These are phyloP conservation scores for Huiozyma sinensis DNA, from an alignment of 805 yeast species.

Conservation along the genomic window DNA sequence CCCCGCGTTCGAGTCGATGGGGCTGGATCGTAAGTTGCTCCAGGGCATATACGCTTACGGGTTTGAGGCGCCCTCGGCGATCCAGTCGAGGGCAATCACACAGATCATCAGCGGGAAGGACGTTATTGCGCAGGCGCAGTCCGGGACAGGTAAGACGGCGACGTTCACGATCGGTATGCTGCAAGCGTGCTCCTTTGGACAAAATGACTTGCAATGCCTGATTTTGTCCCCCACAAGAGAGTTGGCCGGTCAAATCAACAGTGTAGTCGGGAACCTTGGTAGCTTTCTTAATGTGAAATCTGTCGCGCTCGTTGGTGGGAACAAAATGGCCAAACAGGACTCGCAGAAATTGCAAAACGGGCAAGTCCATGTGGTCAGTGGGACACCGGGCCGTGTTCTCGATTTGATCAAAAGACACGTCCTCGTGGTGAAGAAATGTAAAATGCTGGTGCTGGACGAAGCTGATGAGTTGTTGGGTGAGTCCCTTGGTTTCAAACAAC, in stretches of 20 bases:
- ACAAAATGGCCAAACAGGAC: conserved; percentile 63
- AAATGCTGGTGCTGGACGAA: conserved; percentile 88
- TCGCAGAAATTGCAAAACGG: conserved; percentile 53
- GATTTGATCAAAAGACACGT: conserved; percentile 84
- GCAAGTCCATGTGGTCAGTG: conserved; percentile 88
- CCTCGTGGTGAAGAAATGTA: conserved; percentile 61
- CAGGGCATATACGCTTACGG: conserved; percentile 77
- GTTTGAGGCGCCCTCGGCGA: conserved; percentile 91
- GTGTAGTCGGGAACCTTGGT: conserved; percentile 78
- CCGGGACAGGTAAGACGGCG: conserved; percentile 98
- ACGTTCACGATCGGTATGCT: conserved; percentile 94
- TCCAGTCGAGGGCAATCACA: conserved; percentile 91
- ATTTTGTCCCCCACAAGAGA: conserved; percentile 95
- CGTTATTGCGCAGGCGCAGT: conserved; percentile 95
- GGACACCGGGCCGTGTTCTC: conserved; percentile 92
- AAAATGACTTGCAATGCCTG: conserved; percentile 76
- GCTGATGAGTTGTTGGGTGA: conserved; percentile 91
- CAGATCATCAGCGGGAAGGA: conserved; percentile 92
- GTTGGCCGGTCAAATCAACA: conserved; percentile 85
- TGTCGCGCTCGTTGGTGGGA: conserved; percentile 93
- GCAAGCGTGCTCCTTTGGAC: conserved; percentile 67
- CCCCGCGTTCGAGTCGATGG: conserved; percentile 63
- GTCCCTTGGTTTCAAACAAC: conserved; percentile 85
- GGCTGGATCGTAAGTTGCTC: conserved; percentile 49
- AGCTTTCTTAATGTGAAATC: conserved; percentile 77